Evolutionary conservation across 2,329 filamentous ascomycete species (phyloP), one percentile per base, ranked within the genome.

Genomic region (Clonostachys rosea): DNA sequence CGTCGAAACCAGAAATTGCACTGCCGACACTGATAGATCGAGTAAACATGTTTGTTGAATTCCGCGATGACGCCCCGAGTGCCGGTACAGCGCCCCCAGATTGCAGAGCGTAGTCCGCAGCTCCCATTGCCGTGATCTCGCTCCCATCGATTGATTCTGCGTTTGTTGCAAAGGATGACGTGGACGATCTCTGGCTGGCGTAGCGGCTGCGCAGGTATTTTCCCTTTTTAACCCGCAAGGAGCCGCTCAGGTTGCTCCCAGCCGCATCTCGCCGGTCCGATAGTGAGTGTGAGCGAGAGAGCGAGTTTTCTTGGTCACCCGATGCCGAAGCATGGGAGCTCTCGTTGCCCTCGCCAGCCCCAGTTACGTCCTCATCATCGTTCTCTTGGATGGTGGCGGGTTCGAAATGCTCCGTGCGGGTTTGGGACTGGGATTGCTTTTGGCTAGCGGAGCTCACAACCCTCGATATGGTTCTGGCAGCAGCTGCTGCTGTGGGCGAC

Each of bases 21-120:
- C 92, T 96, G 18, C 91, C 91, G 49, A 96, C 78, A 67, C 91
- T 96, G 51, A 91, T 85, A 11, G 91, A 81, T 20, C 92, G 79
- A 17, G 86, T 84, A 47, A 95, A 72, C 3, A 71, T 68, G 20
- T 71, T 61, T 47, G 41, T 44, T 20, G 41, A 34, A 33, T 42
- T 45, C 67, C 73, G 36, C 75, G 73, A 24, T 17, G 74, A 70
- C 54, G 74, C 66, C 9, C 73, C 77, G 50, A 70, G 59, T 2
- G 74, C 71, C 2, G 89, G 83, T 5, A 81, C 73, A 12, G 89
- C 87, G 24, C 90, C 89, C 16, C 89, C 90, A 3, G 89, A 88
- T 58, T 95, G 89, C 35, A 95, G 71, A 20, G 89, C 87, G 65
- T 86, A 94, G 63, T 96, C 91, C 9, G 83, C 82, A 7, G 86